Conservation (phyloP, 2,329 filamentous ascomycete species). For the Beauveria rudraprayagi region DNA sequence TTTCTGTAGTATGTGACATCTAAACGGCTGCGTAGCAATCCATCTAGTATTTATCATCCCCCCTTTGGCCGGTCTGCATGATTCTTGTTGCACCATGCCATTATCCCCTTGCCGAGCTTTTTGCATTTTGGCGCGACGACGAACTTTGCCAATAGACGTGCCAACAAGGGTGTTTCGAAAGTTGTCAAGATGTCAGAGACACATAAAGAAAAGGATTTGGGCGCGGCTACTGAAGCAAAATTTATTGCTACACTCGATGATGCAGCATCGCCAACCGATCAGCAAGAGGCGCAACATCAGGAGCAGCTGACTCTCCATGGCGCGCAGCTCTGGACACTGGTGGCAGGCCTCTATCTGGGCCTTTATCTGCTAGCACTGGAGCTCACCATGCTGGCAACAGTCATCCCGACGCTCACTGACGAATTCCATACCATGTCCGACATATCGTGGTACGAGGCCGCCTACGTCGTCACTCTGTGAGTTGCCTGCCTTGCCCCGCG, state of each 20-base stretch:
- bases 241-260: neutral
- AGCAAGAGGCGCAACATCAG: neutral
- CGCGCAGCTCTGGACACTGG: constrained; percentile 1
- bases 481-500: neutral
- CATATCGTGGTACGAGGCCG: constrained; percentile 12
- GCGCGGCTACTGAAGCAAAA: neutral
- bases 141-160: neutral
- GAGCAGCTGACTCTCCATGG: neutral
- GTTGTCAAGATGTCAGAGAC: neutral
- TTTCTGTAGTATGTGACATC: neutral
- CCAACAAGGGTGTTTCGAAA: neutral
- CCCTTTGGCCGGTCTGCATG: neutral
- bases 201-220: neutral
- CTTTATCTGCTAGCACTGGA: constrained; percentile 11
- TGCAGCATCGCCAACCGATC: neutral
- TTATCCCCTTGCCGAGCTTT: no score
- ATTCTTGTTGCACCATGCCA: neutral
- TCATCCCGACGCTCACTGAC: constrained; percentile 8
- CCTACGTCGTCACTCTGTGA: constrained; percentile 11
- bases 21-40: neutral
- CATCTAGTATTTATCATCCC: neutral
- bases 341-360: constrained; percentile 2
- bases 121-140: neutral
- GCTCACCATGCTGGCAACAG: constrained; percentile 12
- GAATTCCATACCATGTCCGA: constrained; percentile 8